Evolutionary conservation across 352 stramenopile genomes (phyloP), one percentile per base, ranked within the genome.

Genomic region (Globisporangium nodosum): DNA sequence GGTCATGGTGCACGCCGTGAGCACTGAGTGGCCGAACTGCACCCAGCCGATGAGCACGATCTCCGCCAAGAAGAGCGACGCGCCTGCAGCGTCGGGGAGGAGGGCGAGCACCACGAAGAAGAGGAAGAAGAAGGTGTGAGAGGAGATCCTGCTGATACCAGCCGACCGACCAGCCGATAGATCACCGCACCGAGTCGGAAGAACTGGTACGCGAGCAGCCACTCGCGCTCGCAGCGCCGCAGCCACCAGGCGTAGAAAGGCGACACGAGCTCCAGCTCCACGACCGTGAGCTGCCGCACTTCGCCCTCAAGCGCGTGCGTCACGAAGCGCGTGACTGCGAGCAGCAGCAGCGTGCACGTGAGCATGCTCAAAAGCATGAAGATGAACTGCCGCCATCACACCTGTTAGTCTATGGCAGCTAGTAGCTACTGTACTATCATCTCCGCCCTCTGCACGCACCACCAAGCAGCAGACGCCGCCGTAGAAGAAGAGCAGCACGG

Each of bases 291-390:
- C 42, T 60, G 52, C 31, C 63, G 69, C 33, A 94, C 76, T 54
- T 91, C 70, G 2, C 72, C 73, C 31, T 94, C 84, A 21, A 94
- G 76, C n/a, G 78, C 87, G 57, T 92, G 76, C 31, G 81, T 87
- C 21, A 91, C 80, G 58, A 78, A 94, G 7, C 83, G 70, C 57
- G 83, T 93, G 27, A 93, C 65, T 13, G 83, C 83, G 30, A 93
- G 57, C 47, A 93, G 64, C 52, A 93, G 63, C 49, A 91, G 53
- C 45, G 71, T 90, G 58, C 76, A 91, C 37, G 69, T 87, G 54
- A 93, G 67, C 47, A 78, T 85, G 57, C 75, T 84, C 24, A 90
- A 49, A 43, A 92, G 58, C 83, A 91, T 90, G 49, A 67, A 88
- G 30, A 89, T 75, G 57, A 92, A 91, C 70, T 91, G 11, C 7